These are phyloP conservation scores for Sporisorium scitamineum DNA, from an alignment of 1,284 basidiomycete genomes.

Conservation along the genomic window DNA sequence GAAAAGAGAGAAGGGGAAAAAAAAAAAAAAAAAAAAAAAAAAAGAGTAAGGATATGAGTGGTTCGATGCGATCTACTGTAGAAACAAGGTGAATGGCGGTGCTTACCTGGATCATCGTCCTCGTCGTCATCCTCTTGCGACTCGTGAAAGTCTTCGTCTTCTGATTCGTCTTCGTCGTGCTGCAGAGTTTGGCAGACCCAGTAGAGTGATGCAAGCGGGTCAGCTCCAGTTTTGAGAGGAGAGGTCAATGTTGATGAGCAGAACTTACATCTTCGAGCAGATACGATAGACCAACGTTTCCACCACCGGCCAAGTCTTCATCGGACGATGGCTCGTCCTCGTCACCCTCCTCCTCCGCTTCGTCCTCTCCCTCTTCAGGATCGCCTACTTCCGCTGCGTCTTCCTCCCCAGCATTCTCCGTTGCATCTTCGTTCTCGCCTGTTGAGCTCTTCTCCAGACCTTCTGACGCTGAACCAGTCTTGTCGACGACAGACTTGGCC, in stretches of 20 bases:
- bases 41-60: neutral
- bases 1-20: no score
- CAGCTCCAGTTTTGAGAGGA: no score
- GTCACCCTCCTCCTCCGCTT: constrained; percentile 11
- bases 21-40: neutral
- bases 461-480: neutral
- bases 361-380: constrained; percentile 3
- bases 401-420: neutral
- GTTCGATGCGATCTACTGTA: neutral
- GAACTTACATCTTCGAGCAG: constrained; percentile 36
- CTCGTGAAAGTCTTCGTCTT: constrained; percentile 39
- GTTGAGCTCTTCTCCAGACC: neutral
- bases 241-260: neutral
- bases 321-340: neutral
- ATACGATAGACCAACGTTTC: constrained; percentile 30
- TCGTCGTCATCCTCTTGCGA: constrained; percentile 42
- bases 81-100: neutral
- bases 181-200: neutral
- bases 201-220: neutral
- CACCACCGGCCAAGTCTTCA: constrained; percentile 6
- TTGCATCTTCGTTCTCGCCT: neutral
- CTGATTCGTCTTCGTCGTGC: constrained; percentile 32
- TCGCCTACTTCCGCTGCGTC: constrained; percentile 10
- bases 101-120: constrained; percentile 40
- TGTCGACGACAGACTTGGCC: no score